Base-by-base conservation (phyloP, 2,329 filamentous ascomycete species). In the Neofusicoccum ribis region DNA sequence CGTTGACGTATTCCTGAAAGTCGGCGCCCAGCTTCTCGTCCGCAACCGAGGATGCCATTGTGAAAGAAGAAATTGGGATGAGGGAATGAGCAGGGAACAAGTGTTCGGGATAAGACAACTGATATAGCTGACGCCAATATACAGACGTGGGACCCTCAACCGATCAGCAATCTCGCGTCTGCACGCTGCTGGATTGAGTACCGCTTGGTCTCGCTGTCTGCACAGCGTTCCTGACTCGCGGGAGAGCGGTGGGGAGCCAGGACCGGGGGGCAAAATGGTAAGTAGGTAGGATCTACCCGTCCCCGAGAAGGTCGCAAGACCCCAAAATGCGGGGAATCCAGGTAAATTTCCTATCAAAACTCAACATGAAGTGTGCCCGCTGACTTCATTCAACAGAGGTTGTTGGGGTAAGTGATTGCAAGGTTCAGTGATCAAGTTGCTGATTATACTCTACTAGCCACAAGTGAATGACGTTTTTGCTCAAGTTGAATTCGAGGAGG, bases 391-490 rank as follows among this genome's bases (percentile, higher is more conserved):
- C 3, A 3, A 34, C 27, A 51, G 47, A 51, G 23, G 47, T 51
- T 15, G 47, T 51, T 8, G 47, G 47, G 17, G 47, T 51, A 5
- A 51, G 47, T 51, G 1, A 12, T 11, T 3, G 5, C 3, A 12
- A 2, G 2, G 7, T 34, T 51, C 14, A 7, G 17, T 36, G 17
- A 51, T 23, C 2, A 34, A 23, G 2, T n/a, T 51, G 5, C 12
- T 36, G 9, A 8, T 36, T 6, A 15, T 5, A 72, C 73, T 61
- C 60, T 69, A 47, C 69, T 69, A 71, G 15, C 51, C 71, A 8
- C 74, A 73, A n/a, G 59, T 74, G n/a, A 73, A 74, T 65, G 74
- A 76, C 66, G 67, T 76, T 47, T 76, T 76, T 67, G 68, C 71
- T 8, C 73, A 72, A 31, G 66, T 73, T 14, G 73, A 75, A 27